Conservation (phyloP, 352 stramenopile species). For the Phytophthora multivora region DNA sequence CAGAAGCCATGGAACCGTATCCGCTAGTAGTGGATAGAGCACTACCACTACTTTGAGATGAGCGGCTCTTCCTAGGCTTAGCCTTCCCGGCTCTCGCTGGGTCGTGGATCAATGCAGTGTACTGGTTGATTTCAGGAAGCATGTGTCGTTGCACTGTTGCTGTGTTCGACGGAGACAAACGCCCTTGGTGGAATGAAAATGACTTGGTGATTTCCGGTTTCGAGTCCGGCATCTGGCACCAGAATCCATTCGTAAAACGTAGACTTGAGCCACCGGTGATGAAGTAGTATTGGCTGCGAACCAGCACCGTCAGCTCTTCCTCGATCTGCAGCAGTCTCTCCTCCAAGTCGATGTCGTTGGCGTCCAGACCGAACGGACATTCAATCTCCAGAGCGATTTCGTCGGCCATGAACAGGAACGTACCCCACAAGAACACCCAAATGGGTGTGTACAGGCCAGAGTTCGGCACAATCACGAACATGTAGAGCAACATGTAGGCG, state of each 20-base stretch:
- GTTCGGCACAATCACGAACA: slow-evolving; percentile 71
- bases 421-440: slow-evolving; percentile 80
- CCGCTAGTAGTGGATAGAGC: background rate
- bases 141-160: slow-evolving; percentile 43
- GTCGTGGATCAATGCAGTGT: slow-evolving; percentile 53
- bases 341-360: slow-evolving; percentile 84
- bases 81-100: background rate
- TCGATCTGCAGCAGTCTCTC: slow-evolving; percentile 72
- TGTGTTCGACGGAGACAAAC: slow-evolving; percentile 48
- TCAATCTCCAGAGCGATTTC: slow-evolving; percentile 83
- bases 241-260: slow-evolving; percentile 22
- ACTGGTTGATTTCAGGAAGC: slow-evolving; percentile 72
- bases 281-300: slow-evolving; percentile 81
- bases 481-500: slow-evolving; percentile 80
- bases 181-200: slow-evolving; percentile 70
- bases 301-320: slow-evolving; percentile 74
- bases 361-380: slow-evolving; percentile 72
- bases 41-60: background rate
- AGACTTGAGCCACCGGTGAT: slow-evolving; percentile 55
- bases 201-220: slow-evolving; percentile 18
- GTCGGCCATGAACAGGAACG: slow-evolving; percentile 80
- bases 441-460: slow-evolving; percentile 71
- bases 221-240: slow-evolving; percentile 18
- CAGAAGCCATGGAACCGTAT: slow-evolving; percentile 22
- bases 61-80: slow-evolving; percentile 1